Evolutionary conservation across 768 basidiomycete genomes (phyloP).

Genomic region (Kwoniella bestiolae): DNA sequence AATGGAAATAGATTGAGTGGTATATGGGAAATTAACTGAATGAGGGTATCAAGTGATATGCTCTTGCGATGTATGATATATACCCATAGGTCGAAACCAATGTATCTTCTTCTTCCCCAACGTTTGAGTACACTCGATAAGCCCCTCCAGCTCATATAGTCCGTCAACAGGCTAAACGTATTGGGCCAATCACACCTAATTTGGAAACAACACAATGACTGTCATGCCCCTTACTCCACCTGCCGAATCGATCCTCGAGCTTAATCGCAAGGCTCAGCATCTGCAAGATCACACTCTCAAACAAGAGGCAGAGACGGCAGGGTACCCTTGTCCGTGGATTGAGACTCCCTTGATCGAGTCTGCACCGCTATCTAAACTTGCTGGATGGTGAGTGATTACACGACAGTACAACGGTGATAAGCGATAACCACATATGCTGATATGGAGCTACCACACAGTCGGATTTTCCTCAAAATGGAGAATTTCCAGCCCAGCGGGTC

Average conservation of each 20-base stretch:
- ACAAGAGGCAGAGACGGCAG: too few species aligned
- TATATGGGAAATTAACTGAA: conserved; percentile 4
- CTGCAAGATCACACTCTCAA: background rate
- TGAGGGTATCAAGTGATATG: background rate
- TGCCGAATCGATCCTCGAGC: background rate
- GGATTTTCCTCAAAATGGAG: conserved; percentile 48
- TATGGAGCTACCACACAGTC: conserved; percentile 15
- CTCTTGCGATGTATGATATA: background rate
- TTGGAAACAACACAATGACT: background rate
- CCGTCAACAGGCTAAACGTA: too few species aligned
- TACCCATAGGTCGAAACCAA: background rate
- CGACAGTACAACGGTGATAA: background rate
- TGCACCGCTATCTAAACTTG: conserved; percentile 30
- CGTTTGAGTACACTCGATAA: too few species aligned
- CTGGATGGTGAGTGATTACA: conserved; percentile 48
- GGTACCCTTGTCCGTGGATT: conserved; percentile 41
- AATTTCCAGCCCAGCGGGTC: conserved; percentile 48
- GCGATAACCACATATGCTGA: background rate
- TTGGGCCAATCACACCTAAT: background rate
- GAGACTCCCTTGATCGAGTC: conserved; percentile 43
- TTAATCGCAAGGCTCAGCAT: background rate
- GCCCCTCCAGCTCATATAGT: too few species aligned
- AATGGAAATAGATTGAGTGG: background rate
- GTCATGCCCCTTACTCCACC: conserved; percentile 8
- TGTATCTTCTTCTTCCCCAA: background rate